Evolutionary conservation across 2,329 filamentous ascomycete genomes (phyloP), one percentile per base, ranked within the genome.

Genomic region (Hypoxylon sp.): DNA sequence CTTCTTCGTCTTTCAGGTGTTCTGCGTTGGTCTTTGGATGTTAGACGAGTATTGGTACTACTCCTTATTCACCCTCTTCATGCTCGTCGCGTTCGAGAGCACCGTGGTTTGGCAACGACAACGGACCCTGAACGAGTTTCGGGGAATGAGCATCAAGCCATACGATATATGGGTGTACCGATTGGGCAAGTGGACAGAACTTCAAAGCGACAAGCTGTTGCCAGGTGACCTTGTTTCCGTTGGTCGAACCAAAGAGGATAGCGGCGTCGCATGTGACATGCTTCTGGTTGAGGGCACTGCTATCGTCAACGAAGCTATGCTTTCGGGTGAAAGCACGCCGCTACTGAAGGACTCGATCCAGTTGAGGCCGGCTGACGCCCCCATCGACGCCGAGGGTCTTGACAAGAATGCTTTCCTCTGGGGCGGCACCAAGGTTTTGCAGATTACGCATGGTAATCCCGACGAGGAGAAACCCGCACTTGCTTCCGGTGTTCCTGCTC

Each of bases 21-120:
- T 99, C 84, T 99, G 97, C 75, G 96, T 99, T 64, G 97, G 96
- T 14, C 84, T 99, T 67, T 99, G 96, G 96, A 93, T 98, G 90
- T 84, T 99, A 78, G 96, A 99, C 78, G 97, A 99, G 82, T 99
- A 98, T 83, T 99, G 97, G 96, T 99, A 99, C 85, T 99, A 99
- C 83, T 98, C 96, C 68, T 88, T 99, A 19, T 99, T 99, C 81
- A 99, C 97, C 0, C 90, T 99, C 21, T 94, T 98, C 83, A 99
- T 99, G 97, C 89, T 99, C 61, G 93, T 99, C 73, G 91, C 89
- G 65, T 99, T 99, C 75, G 96, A 99, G 84, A 98, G 94, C 80
- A 99, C 96, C 2, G 97, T 99, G 38, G 97, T 99, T 14, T 99
- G 96, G 97, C 96, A 99, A 83, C 90, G 96, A 67, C 96, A 99